A percentile compares a stretch with the other conserved stretches of the same genome.
phyloP scores from a whole-genome alignment of 2,329 filamentous ascomycete genomes.

The Fusarium nurragi region DNA sequence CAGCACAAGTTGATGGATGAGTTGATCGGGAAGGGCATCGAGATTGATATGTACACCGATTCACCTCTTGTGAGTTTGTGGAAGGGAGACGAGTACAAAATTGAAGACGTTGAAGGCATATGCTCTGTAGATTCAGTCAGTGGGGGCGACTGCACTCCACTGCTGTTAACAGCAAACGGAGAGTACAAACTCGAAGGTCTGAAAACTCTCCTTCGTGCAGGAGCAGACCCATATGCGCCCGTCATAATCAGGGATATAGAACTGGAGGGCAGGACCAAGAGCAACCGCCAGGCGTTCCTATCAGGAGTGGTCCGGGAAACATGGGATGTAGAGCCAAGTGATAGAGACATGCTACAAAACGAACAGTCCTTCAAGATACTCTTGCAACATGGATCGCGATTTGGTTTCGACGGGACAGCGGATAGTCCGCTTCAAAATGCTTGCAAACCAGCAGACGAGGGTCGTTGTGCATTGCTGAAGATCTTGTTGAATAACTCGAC shows the following conservation, averaged over 20 bases:
- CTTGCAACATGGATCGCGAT: background rate
- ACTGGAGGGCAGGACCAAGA: background rate
- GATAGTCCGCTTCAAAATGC: constrained; percentile 8
- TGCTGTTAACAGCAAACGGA: constrained; percentile 8
- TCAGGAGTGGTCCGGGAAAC: constrained; percentile 3
- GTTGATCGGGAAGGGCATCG: constrained; percentile 3
- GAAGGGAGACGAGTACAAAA: background rate
- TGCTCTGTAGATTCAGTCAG: background rate
- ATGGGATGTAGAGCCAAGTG: background rate
- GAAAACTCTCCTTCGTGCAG: constrained; percentile 1
- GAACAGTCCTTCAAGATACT: constrained; percentile 5
- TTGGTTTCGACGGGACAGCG: background rate
- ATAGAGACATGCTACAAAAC: background rate
- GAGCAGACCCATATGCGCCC: background rate
- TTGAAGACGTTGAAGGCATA: background rate
- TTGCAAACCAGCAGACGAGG: background rate
- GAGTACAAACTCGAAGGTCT: background rate
- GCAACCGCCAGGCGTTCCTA: constrained; percentile 6
- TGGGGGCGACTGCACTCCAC: constrained; percentile 9
- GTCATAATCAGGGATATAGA: background rate
- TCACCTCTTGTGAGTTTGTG: background rate
- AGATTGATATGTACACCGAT: constrained; percentile 2
- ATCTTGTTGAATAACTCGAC: constrained; percentile 2
- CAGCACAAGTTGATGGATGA: background rate
- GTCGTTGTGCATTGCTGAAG: background rate